A percentile compares a stretch with the other conserved stretches of the same genome.
Conservation (phyloP, 2,329 filamentous ascomycete genomes). For the Cercospora janseana region DNA sequence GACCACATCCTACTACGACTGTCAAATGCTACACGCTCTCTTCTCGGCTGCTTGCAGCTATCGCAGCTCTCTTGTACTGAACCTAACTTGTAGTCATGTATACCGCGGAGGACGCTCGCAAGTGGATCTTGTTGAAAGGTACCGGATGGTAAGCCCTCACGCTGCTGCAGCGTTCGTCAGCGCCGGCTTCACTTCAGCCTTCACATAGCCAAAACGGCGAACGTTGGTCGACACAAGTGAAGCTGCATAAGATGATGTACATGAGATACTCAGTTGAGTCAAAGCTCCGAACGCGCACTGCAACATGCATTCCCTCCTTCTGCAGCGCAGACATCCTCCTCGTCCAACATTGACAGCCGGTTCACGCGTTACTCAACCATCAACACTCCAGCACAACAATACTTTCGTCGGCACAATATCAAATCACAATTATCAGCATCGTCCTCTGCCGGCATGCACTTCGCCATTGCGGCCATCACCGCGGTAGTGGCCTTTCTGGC, state of each 20-base stretch:
- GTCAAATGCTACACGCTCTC: constrained; percentile 2
- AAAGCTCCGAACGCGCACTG: constrained; percentile 6
- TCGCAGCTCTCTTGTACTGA: not conserved
- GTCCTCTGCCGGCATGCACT: constrained; percentile 6
- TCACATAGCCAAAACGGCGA: too few species aligned
- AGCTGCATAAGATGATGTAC: not conserved
- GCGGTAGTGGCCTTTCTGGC: not conserved
- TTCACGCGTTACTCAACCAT: constrained; percentile 12
- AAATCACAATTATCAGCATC: constrained; percentile 1
- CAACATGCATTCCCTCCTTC: not conserved
- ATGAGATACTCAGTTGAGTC: not conserved
- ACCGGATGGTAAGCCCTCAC: too few species aligned
- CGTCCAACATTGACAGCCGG: constrained; percentile 12
- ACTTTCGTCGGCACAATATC: constrained; percentile 6
- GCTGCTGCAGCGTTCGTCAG: too few species aligned
- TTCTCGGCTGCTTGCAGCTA: constrained; percentile 1
- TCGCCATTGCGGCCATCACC: constrained; percentile 1
- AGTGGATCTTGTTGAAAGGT: too few species aligned
- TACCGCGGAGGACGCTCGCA: not conserved
- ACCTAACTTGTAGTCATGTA: not conserved
- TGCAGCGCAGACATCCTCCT: constrained; percentile 8
- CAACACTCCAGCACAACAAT: constrained; percentile 7
- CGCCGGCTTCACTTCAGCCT: too few species aligned
- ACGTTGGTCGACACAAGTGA: constrained; percentile 3
- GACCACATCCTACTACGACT: constrained; percentile 10